phyloP scores from a whole-genome alignment of 2,329 filamentous ascomycete genomes.

The Leptosphaerulina australis region DNA sequence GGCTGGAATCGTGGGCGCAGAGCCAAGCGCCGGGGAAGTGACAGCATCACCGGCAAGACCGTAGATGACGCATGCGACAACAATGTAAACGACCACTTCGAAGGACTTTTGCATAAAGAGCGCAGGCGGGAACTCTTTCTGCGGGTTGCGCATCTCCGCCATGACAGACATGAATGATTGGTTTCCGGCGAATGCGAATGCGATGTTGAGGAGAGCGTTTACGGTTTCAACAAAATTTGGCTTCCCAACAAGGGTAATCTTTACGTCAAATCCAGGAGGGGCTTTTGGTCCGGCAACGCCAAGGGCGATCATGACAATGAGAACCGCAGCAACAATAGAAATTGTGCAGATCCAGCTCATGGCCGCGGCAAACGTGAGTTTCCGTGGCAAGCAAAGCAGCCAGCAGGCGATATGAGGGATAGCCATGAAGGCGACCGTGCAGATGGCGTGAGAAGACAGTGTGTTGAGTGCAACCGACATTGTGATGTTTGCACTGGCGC shows the following conservation, averaged over 20 bases:
- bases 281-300: conserved; percentile 57
- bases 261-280: conserved; percentile 35
- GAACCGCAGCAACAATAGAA: conserved; percentile 67
- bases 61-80: conserved; percentile 73
- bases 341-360: conserved; percentile 61
- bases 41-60: conserved; percentile 66
- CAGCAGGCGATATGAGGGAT: conserved; percentile 66
- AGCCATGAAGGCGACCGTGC: conserved; percentile 68
- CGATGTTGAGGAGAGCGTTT: conserved; percentile 60
- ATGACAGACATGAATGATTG: conserved; percentile 72
- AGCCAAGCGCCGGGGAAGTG: conserved; percentile 69
- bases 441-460: conserved; percentile 65
- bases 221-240: conserved; percentile 37
- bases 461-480: conserved; percentile 67
- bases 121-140: conserved; percentile 64
- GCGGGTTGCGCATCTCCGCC: conserved; percentile 65
- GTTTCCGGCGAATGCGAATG: conserved; percentile 71
- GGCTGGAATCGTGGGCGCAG: conserved; percentile 60
- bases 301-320: conserved; percentile 71
- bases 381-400: conserved; percentile 65
- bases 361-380: conserved; percentile 65
- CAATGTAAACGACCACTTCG: conserved; percentile 64
- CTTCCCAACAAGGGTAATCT: conserved; percentile 33
- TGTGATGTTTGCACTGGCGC: conserved; percentile 38
- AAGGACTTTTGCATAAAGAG: conserved; percentile 63